These are phyloP conservation scores for Beauveria pseudobassiana DNA, from an alignment of 2,329 filamentous ascomycete genomes.

Conservation along the genomic window DNA sequence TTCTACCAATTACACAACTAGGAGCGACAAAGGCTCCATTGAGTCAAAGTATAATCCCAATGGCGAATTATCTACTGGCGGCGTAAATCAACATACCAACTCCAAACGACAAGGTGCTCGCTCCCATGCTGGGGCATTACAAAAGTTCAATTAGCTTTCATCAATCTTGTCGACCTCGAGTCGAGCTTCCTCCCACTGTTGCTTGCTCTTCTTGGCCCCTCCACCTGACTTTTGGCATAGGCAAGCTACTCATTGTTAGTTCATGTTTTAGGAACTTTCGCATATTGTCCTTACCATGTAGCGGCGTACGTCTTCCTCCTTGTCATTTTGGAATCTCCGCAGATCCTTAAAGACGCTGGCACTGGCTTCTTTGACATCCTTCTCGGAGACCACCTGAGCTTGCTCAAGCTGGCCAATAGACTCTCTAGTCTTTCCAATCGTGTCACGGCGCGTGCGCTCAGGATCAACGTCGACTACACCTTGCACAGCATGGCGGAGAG, in stretches of 20 bases:
- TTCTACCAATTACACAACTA: constrained; percentile 1
- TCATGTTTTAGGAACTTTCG: neutral
- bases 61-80: neutral
- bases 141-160: constrained; percentile 33
- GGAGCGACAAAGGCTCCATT: neutral
- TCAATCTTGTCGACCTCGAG: constrained; percentile 85
- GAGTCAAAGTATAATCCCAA: neutral
- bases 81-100: neutral
- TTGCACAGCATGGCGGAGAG: constrained; percentile 90
- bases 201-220: constrained; percentile 84
- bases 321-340: constrained; percentile 87
- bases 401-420: constrained; percentile 80
- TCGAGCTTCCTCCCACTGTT: constrained; percentile 87
- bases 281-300: constrained; percentile 68
- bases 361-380: constrained; percentile 91
- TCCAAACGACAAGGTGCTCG: constrained; percentile 3
- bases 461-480: constrained; percentile 95
- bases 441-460: constrained; percentile 82
- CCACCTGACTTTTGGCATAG: constrained; percentile 86
- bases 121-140: neutral
- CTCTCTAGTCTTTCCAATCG: constrained; percentile 92
- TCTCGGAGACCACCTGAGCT: constrained; percentile 77
- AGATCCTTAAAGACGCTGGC: constrained; percentile 81
- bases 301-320: constrained; percentile 84
- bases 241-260: constrained; percentile 55